Conservation (phyloP, 345 rosid genomes). For the Eucalyptus pumila region DNA sequence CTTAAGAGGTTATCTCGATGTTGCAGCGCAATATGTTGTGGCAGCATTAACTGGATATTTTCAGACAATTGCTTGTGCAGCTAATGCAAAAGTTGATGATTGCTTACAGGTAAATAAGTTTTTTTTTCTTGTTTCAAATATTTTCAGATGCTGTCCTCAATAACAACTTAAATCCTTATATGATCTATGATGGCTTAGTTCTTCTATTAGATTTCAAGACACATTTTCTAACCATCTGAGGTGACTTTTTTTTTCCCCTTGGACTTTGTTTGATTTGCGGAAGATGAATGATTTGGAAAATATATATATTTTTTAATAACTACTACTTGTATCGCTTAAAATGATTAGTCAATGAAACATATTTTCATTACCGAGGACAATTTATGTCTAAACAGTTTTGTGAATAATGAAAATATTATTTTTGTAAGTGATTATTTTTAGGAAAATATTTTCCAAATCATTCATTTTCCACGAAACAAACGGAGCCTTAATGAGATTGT, state of each 20-base stretch:
- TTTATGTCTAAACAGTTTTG: not conserved
- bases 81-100: constrained; percentile 91
- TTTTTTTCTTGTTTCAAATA: not conserved
- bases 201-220: not conserved
- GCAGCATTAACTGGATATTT: constrained; percentile 97
- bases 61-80: constrained; percentile 89
- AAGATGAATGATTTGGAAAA: not conserved
- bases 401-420: not conserved
- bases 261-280: not conserved
- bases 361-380: not conserved
- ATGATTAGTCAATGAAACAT: not conserved
- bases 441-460: not conserved
- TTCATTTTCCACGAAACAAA: not conserved
- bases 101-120: constrained; percentile 73
- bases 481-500: not conserved
- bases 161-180: not conserved
- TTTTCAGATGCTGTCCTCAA: not conserved
- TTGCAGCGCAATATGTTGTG: constrained; percentile 77
- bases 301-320: not conserved
- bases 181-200: not conserved
- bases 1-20: constrained; percentile 35
- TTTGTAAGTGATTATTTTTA: not conserved
- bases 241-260: not conserved
- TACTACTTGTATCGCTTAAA: not conserved
- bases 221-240: not conserved